phyloP scores from a whole-genome alignment of 2,329 filamentous ascomycete species.

The Diaporthe vexans region DNA sequence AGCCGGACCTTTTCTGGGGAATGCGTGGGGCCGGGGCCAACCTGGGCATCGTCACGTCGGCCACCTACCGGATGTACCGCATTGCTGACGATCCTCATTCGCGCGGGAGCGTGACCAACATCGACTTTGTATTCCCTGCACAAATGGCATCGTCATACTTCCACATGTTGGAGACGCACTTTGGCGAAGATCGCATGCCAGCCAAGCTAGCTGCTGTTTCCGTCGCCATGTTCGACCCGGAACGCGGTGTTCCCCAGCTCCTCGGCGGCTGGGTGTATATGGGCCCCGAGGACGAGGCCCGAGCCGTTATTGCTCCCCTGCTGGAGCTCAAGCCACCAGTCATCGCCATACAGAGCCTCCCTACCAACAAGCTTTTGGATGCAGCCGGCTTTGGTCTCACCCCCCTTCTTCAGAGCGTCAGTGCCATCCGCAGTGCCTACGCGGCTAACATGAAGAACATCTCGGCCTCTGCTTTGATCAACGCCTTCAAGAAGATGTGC shows the following conservation, averaged over 20 bases:
- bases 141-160: slow-evolving; percentile 1
- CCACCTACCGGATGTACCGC: slow-evolving; percentile 15
- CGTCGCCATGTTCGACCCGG: slow-evolving; percentile 4
- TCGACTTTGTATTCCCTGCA: slow-evolving; percentile 15
- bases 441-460: neutral
- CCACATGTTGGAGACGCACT: slow-evolving; percentile 8
- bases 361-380: neutral
- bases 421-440: neutral
- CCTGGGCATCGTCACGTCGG: slow-evolving; percentile 26
- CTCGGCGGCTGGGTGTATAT: neutral
- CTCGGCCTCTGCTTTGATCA: neutral
- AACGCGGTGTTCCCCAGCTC: neutral
- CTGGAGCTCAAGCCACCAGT: neutral
- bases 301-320: neutral
- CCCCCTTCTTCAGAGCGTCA: neutral
- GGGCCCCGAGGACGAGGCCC: slow-evolving; percentile 19
- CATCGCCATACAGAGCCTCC: neutral
- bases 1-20: slow-evolving; percentile 24
- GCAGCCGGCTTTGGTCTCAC: neutral
- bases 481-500: neutral
- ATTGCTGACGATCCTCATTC: slow-evolving; percentile 2
- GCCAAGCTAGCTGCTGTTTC: neutral
- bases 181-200: neutral
- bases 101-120: slow-evolving; percentile 1
- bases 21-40: slow-evolving; percentile 16